These are phyloP conservation scores for Cystofilobasidium bisporidii DNA, from an alignment of 768 basidiomycete genomes.

Conservation along the genomic window DNA sequence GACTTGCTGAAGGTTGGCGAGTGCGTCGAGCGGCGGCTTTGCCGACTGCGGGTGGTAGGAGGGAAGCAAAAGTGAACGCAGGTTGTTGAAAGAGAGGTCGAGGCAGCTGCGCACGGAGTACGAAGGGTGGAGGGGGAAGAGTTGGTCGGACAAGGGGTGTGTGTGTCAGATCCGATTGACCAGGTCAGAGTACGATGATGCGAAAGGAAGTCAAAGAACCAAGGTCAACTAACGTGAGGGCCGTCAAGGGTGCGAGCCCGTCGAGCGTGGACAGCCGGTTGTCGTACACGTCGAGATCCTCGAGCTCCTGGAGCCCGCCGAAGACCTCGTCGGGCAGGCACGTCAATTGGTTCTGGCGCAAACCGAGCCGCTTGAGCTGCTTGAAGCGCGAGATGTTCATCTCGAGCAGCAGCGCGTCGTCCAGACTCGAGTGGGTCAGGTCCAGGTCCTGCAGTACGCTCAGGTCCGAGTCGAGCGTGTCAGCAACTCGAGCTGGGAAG, in stretches of 20 bases:
- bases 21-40: constrained; percentile 51
- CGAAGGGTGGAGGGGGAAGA: neutral
- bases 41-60: constrained; percentile 36
- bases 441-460: constrained; percentile 60
- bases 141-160: no score
- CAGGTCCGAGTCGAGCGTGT: no score
- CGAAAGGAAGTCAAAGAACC: neutral
- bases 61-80: constrained; percentile 43
- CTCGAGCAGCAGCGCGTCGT: constrained; percentile 48
- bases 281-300: constrained; percentile 92
- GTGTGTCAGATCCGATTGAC: no score
- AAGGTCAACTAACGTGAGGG: constrained; percentile 39
- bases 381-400: constrained; percentile 60
- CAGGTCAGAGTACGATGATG: no score
- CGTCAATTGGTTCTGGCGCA: constrained; percentile 76
- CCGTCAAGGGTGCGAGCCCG: constrained; percentile 47
- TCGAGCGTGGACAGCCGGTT: constrained; percentile 75
- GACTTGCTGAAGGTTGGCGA: constrained; percentile 52
- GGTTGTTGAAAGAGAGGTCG: constrained; percentile 90
- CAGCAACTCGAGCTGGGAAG: neutral
- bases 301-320: constrained; percentile 54
- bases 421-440: constrained; percentile 67
- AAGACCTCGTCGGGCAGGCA: constrained; percentile 65
- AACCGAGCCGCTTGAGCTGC: constrained; percentile 59
- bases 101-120: constrained; percentile 54